These are phyloP conservation scores for Trametes gibbosa DNA, from an alignment of 768 basidiomycete species.

Conservation along the genomic window DNA sequence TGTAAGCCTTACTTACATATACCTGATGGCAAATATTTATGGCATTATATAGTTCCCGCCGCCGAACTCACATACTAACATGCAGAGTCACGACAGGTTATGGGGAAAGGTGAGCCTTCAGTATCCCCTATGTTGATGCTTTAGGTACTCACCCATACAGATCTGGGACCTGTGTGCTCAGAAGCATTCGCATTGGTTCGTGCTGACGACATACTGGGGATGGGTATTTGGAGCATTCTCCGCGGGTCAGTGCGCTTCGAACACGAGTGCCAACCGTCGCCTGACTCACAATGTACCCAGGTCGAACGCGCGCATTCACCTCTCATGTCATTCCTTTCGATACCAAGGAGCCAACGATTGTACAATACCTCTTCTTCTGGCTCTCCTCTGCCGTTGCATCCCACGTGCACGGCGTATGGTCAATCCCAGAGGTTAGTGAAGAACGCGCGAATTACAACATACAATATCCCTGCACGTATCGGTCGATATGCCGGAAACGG, in stretches of 20 bases:
- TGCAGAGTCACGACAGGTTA: conserved; percentile 19
- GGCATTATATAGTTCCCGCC: background rate
- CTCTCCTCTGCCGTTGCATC: conserved; percentile 22
- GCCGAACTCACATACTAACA: background rate
- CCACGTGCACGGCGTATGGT: conserved; percentile 3
- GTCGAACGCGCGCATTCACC: conserved; percentile 22
- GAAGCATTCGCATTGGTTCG: conserved; percentile 37
- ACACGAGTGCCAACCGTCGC: background rate
- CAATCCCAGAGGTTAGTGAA: conserved; percentile 27
- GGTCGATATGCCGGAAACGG: conserved; percentile 16
- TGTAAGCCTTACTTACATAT: conserved; percentile 23
- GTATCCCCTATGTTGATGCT: background rate
- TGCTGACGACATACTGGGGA: conserved; percentile 41
- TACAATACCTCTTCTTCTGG: conserved; percentile 30
- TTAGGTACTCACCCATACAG: conserved; percentile 18
- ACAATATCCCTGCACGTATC: conserved; percentile 13
- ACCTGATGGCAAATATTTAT: background rate
- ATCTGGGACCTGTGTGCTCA: conserved; percentile 40
- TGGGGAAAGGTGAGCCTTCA: conserved; percentile 29
- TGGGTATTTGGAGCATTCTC: conserved; percentile 47
- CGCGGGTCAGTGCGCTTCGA: conserved; percentile 25
- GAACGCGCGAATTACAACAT: background rate
- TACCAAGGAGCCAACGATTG: conserved; percentile 19
- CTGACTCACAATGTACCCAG: conserved; percentile 11
- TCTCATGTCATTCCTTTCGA: conserved; percentile 13